Evolutionary conservation across 768 basidiomycete species (phyloP).

Genomic region (Lanmaoa rubissima): DNA sequence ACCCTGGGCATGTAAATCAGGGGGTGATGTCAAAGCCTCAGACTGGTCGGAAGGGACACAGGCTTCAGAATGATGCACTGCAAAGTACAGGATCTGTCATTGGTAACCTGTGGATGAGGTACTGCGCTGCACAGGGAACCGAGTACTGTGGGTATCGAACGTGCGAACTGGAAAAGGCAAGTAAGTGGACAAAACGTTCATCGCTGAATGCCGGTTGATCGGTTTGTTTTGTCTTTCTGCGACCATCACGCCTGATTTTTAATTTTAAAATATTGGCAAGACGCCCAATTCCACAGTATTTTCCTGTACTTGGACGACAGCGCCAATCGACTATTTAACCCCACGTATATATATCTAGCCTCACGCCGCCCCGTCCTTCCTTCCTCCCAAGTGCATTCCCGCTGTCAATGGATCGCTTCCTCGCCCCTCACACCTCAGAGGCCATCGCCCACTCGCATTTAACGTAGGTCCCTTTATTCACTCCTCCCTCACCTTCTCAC

Average conservation of each 20-base stretch:
- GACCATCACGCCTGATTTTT: not conserved
- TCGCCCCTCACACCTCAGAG: conserved; percentile 72
- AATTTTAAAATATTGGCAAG: not conserved
- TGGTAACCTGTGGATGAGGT: no score
- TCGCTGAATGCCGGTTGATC: conserved; percentile 1
- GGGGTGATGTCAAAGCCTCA: no score
- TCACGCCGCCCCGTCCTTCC: not conserved
- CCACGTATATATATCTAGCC: conserved; percentile 8
- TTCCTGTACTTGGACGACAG: not conserved
- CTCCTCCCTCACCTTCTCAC: conserved; percentile 13
- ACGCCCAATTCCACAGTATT: conserved; percentile 1
- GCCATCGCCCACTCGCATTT: conserved; percentile 67
- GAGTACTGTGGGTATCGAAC: conserved; percentile 16
- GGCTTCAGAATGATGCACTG: no score
- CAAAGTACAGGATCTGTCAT: no score
- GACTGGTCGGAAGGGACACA: no score
- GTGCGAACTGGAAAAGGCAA: conserved; percentile 28
- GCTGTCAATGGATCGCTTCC: conserved; percentile 64
- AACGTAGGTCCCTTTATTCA: conserved; percentile 44
- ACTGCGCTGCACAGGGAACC: not conserved
- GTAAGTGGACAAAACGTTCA: conserved; percentile 15
- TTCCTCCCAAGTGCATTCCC: not conserved
- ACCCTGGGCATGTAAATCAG: no score
- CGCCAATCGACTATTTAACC: conserved; percentile 5
- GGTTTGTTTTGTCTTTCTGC: not conserved